Evolutionary conservation across 202 grass and related monocot species (phyloP).

Genomic region (Schoenoplectus triqueter): DNA sequence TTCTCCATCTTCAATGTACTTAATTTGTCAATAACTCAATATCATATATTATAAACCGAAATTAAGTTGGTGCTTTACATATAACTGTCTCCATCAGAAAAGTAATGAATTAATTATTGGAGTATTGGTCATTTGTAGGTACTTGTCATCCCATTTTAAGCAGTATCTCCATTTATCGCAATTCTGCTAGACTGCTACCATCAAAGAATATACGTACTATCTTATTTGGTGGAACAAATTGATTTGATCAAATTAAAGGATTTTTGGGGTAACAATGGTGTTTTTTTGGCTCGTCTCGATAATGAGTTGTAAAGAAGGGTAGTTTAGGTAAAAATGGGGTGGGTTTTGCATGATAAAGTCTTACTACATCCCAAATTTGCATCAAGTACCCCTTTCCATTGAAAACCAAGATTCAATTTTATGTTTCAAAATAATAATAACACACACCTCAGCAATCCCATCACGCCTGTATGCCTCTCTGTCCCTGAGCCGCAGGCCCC

Average conservation of each 20-base stretch:
- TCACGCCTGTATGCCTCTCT: neutral
- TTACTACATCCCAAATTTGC: neutral
- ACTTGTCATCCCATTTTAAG: neutral
- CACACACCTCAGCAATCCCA: slow-evolving; percentile 32
- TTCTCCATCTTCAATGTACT: slow-evolving; percentile 9
- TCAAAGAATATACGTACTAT: neutral
- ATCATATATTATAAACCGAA: neutral
- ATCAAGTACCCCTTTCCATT: slow-evolving; percentile 4
- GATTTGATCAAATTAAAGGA: neutral
- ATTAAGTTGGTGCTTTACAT: neutral
- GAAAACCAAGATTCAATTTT: neutral
- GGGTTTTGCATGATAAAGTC: too few species aligned
- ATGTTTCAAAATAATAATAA: slow-evolving; percentile 12
- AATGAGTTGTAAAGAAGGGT: neutral
- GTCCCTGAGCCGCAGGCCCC: slow-evolving; percentile 19
- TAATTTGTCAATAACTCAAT: neutral
- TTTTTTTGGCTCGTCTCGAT: neutral
- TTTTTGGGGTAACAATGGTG: neutral
- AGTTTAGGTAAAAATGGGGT: neutral
- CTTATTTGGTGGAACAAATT: neutral
- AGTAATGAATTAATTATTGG: neutral
- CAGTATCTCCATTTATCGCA: neutral
- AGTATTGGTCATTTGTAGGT: neutral
- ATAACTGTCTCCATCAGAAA: slow-evolving; percentile 3
- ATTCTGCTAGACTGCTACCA: neutral